Base-by-base conservation (phyloP, 1,139 yeast species). In the Yamadazyma kanchanaburiensis region DNA sequence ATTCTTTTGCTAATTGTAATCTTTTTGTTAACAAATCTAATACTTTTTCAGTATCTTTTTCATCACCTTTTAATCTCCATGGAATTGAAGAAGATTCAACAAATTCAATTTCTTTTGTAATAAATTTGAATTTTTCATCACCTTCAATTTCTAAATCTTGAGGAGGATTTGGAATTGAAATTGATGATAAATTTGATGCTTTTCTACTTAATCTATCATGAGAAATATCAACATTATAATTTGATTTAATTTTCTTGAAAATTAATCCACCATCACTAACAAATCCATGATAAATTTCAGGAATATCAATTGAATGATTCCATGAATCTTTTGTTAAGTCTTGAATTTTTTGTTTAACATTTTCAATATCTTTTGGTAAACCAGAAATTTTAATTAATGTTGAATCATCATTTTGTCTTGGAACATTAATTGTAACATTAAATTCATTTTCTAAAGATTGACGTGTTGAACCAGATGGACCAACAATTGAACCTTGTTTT, bases 391-490 rank as follows among this genome's bases (percentile, higher is more conserved):
- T 64, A 30, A 78, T 58, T 15, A 51, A 49, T 9, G 67, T 57
- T 28, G 80, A 64, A 28, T 67, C 58, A 39, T 62, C 69, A 39
- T 64, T 64, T 44, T 74, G 69, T 51, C 77, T 74, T 41, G 97
- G 97, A 49, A 91, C 75, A 30, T 65, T 70, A 35, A 91, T 60
- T 17, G 58, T 53, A 28, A 86, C 91, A 11, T 68, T 64, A 55
- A 70, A 84, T 45, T 82, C 86, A 15, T 71, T 66, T 63, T 88
- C 94, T 40, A 88, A 60, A 8, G 75, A 69, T 45, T 82, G 81
- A 60, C 91, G 86, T 35, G 75, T 72, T 10, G 77, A 53, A 24
- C 97, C 97, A 37, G 80, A 80, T 25, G 89, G 78, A 22, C 97
- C 97, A 55, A 91, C 78, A 37, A 91, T 54, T 14, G 78, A 68